Percentiles rank a stretch among this genome's conserved stretches.
phyloP scores from a whole-genome alignment of 805 yeast genomes.

The Candida tammaniensis region DNA sequence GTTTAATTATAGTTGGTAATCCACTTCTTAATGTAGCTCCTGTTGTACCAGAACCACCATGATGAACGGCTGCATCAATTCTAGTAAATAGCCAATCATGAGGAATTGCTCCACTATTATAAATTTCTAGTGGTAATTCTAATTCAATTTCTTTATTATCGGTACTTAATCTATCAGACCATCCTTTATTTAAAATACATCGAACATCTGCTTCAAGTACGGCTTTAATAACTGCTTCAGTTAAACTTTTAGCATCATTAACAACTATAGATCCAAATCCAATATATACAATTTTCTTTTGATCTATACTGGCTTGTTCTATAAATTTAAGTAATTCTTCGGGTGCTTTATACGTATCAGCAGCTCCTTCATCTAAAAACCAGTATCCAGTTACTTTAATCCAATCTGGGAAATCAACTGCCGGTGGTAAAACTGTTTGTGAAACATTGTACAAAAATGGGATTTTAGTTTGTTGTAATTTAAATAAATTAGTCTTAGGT shows the following conservation, averaged over 20 bases:
- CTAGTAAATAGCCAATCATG: conserved; percentile 94
- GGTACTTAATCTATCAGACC: conserved; percentile 74
- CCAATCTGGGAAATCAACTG: conserved; percentile 94
- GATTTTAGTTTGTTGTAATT: conserved; percentile 70
- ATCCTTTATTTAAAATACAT: conserved; percentile 88
- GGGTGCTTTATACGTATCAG: conserved; percentile 56
- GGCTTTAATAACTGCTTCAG: conserved; percentile 74
- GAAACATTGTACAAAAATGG: conserved; percentile 90
- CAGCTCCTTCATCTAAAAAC: conserved; percentile 73
- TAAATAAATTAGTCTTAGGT: conserved; percentile 65
- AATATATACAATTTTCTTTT: conserved; percentile 77
- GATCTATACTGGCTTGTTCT: conserved; percentile 52
- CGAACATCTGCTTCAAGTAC: conserved; percentile 77
- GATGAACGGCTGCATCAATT: conserved; percentile 93
- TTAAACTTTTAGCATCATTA: conserved; percentile 71
- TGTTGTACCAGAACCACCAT: conserved; percentile 96
- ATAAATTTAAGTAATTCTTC: conserved; percentile 57
- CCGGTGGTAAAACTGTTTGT: conserved; percentile 85
- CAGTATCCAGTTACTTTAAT: conserved; percentile 94
- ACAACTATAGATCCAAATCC: conserved; percentile 97
- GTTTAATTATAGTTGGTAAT: conserved; percentile 84
- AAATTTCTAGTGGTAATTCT: conserved; percentile 64
- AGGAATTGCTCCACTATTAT: conserved; percentile 70
- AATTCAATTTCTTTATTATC: conserved; percentile 33
- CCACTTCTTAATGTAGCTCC: conserved; percentile 90